These are phyloP conservation scores for Citrus inodora DNA, from an alignment of 345 rosid genomes.

Conservation along the genomic window DNA sequence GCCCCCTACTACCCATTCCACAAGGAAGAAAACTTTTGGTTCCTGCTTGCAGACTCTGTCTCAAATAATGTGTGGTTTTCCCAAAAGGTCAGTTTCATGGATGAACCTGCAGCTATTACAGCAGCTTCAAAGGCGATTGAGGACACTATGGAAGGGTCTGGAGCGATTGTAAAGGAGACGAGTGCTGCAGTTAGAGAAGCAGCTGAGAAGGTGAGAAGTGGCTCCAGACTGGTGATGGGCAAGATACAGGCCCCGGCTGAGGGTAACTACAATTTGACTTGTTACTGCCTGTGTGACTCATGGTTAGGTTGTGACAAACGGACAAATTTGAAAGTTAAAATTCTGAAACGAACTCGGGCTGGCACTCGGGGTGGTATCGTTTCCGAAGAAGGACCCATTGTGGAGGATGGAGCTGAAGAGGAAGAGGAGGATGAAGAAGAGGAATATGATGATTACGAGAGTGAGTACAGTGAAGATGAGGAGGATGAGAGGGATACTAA, in stretches of 20 bases:
- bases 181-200: constrained; percentile 62
- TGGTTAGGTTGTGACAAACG: constrained; percentile 93
- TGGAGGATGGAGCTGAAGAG: constrained; percentile 90
- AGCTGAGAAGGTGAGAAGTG: constrained; percentile 71
- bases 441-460: constrained; percentile 80
- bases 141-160: constrained; percentile 91
- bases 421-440: constrained; percentile 91
- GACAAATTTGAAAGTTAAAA: constrained; percentile 65
- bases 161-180: constrained; percentile 75
- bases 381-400: constrained; percentile 63
- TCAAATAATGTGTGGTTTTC: constrained; percentile 91
- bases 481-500: constrained; percentile 62
- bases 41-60: constrained; percentile 72
- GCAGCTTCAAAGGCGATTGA: constrained; percentile 89
- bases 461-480: constrained; percentile 94
- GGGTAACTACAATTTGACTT: constrained; percentile 82
- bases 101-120: constrained; percentile 70
- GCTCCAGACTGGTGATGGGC: constrained; percentile 88
- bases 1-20: constrained; percentile 81
- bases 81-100: constrained; percentile 93
- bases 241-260: constrained; percentile 82
- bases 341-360: constrained; percentile 81
- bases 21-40: constrained; percentile 96
- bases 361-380: constrained; percentile 63
- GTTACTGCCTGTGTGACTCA: constrained; percentile 85